Evolutionary conservation across 495 filamentous ascomycete species (phyloP).

Genomic region (Aspergillus olivimuriae): DNA sequence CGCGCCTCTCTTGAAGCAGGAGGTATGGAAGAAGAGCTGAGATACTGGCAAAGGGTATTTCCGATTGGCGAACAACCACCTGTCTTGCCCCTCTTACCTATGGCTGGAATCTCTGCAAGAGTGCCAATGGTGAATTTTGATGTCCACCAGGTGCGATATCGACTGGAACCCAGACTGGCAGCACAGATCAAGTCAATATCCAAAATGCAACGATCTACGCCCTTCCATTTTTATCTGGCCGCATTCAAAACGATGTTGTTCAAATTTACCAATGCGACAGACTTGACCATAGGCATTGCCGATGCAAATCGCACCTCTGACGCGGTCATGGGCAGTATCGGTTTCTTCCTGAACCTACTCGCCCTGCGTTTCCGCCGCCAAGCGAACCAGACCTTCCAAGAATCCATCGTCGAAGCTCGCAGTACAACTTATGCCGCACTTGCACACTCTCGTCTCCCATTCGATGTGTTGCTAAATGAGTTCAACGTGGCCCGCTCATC

Average conservation of each 20-base stretch:
- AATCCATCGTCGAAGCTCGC: slow-evolving; percentile 12
- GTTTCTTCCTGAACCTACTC: slow-evolving; percentile 44
- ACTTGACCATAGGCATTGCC: slow-evolving; percentile 39
- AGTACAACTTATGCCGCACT: slow-evolving; percentile 20
- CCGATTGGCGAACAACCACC: slow-evolving; percentile 11
- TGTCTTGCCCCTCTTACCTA: slow-evolving; percentile 35
- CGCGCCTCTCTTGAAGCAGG: slow-evolving; percentile 12
- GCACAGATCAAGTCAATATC: slow-evolving; percentile 13
- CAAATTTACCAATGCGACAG: slow-evolving; percentile 15
- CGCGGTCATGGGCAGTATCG: slow-evolving; percentile 27
- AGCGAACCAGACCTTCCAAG: slow-evolving; percentile 9
- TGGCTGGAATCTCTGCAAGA: slow-evolving; percentile 8
- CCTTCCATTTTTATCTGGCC: slow-evolving; percentile 42
- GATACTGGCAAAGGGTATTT: slow-evolving; percentile 33
- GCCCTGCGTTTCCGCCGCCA: slow-evolving; percentile 29
- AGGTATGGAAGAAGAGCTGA: slow-evolving; percentile 13
- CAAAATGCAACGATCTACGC: slow-evolving; percentile 17
- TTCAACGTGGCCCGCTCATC: slow-evolving; percentile 27
- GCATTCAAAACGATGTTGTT: slow-evolving; percentile 26
- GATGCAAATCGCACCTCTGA: slow-evolving; percentile 32
- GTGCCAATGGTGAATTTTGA: not conserved
- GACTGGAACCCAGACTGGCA: slow-evolving; percentile 10
- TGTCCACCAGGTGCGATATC: slow-evolving; percentile 6
- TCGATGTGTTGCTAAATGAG: slow-evolving; percentile 36
- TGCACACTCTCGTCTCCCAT: slow-evolving; percentile 32